phyloP scores from a whole-genome alignment of 495 filamentous ascomycete genomes.

The Hyaloscypha variabilis region DNA sequence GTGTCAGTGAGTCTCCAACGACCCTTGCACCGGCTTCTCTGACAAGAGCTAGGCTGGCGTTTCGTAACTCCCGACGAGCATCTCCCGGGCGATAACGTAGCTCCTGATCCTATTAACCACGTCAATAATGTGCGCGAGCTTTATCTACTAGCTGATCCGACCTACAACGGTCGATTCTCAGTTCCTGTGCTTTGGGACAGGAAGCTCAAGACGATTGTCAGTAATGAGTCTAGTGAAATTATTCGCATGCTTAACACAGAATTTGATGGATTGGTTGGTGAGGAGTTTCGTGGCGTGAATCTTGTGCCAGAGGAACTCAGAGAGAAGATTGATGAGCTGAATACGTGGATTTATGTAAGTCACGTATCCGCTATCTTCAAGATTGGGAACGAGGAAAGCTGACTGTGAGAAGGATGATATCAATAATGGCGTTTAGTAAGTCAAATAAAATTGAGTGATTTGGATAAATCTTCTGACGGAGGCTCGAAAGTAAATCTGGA shows the following conservation, averaged over 20 bases:
- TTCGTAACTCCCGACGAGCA: conserved; percentile 56
- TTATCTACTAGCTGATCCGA: conserved; percentile 64
- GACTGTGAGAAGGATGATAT: conserved; percentile 48
- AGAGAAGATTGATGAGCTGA: conserved; percentile 60
- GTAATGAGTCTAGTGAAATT: conserved; percentile 78
- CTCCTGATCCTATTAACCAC: conserved; percentile 61
- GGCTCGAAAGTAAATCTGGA: not conserved
- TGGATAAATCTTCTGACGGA: not conserved
- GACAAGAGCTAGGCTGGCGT: conserved; percentile 56
- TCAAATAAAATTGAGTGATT: not conserved
- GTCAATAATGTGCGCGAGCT: conserved; percentile 64
- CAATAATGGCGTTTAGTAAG: conserved; percentile 45
- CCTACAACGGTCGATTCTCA: conserved; percentile 67
- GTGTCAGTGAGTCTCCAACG: conserved; percentile 43
- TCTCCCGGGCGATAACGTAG: conserved; percentile 48
- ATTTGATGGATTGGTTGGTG: conserved; percentile 61
- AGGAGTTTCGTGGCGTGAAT: conserved; percentile 45
- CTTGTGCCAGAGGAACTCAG: conserved; percentile 59
- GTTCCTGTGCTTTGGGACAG: conserved; percentile 76
- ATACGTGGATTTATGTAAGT: conserved; percentile 70
- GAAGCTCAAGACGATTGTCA: conserved; percentile 67
- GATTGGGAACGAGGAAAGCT: not conserved
- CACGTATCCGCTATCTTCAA: conserved; percentile 39
- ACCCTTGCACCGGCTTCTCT: conserved; percentile 39
- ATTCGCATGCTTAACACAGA: conserved; percentile 62